A percentile compares a stretch with the other conserved stretches of the same genome.
These are phyloP conservation scores for Sugiyamaella floridensis DNA, from an alignment of 805 yeast species.

Conservation along the genomic window DNA sequence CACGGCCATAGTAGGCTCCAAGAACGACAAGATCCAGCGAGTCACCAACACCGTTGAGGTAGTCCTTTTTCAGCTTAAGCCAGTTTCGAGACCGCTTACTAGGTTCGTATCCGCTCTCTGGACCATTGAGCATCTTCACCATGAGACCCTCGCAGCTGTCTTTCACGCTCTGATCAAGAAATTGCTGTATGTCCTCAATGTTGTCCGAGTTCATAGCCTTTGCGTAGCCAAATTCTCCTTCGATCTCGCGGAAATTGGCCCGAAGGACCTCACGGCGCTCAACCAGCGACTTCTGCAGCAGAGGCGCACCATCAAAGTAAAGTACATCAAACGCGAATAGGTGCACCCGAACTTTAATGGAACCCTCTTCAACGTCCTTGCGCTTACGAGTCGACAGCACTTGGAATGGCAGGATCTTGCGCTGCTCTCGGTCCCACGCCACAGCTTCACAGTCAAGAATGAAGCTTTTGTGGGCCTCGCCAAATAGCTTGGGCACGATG, in stretches of 20 bases:
- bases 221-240: constrained; percentile 80
- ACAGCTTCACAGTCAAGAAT: constrained; percentile 96
- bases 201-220: constrained; percentile 63
- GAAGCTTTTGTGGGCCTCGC: constrained; percentile 41
- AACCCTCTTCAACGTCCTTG: constrained; percentile 81
- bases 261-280: constrained; percentile 62
- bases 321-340: constrained; percentile 86
- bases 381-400: constrained; percentile 88
- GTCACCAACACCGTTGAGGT: constrained; percentile 91
- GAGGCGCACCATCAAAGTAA: constrained; percentile 63
- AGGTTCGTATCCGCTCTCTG: constrained; percentile 83
- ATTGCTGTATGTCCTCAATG: constrained; percentile 66
- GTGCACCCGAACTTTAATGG: constrained; percentile 86
- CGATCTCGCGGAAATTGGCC: constrained; percentile 49
- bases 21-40: constrained; percentile 87
- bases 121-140: constrained; percentile 83
- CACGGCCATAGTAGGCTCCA: constrained; percentile 90
- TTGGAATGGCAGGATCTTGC: constrained; percentile 90
- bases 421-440: constrained; percentile 79
- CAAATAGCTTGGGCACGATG: constrained; percentile 54
- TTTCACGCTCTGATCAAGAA: constrained; percentile 81
- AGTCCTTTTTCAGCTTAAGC: constrained; percentile 93
- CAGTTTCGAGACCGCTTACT: constrained; percentile 91
- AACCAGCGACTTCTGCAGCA: constrained; percentile 57
- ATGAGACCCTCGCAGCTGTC: constrained; percentile 93